Conservation (phyloP, 139 green algal genomes). For the Chlorella sp. region DNA sequence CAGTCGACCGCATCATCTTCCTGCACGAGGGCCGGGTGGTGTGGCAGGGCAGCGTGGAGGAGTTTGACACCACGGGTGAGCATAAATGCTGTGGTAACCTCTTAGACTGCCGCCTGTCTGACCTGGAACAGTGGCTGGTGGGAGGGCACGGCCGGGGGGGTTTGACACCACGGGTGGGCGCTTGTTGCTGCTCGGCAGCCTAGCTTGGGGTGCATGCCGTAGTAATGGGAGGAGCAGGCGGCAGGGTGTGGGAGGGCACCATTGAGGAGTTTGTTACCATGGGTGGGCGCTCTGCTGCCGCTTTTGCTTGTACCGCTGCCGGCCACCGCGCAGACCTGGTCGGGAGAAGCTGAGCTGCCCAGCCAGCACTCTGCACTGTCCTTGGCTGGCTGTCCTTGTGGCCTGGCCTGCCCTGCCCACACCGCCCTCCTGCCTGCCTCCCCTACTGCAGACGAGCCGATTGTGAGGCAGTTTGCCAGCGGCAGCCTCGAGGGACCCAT, state of each 20-base stretch:
- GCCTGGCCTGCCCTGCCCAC: not conserved
- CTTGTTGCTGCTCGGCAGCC: too few species aligned
- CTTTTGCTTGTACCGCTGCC: too few species aligned
- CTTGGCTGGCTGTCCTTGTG: not conserved
- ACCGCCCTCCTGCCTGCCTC: not conserved
- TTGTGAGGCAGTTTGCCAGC: conserved; percentile 95
- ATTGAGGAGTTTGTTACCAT: too few species aligned
- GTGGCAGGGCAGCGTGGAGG: conserved; percentile 89
- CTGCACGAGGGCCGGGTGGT: conserved; percentile 94
- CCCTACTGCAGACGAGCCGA: conserved; percentile 72
- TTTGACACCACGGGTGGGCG: too few species aligned
- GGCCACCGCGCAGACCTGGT: too few species aligned
- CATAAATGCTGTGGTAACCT: not conserved
- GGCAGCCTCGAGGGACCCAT: conserved; percentile 91
- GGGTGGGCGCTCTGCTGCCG: too few species aligned
- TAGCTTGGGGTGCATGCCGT: too few species aligned
- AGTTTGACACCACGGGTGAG: conserved; percentile 91
- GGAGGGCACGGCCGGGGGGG: too few species aligned
- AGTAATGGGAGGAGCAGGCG: too few species aligned
- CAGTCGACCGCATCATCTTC: conserved; percentile 97
- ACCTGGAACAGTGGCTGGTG: too few species aligned
- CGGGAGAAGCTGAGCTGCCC: not conserved
- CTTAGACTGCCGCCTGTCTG: not conserved
- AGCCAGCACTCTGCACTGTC: not conserved
- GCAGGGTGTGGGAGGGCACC: too few species aligned